Evolutionary conservation across 371 early-diverging fungal genomes (phyloP), one percentile per base, ranked within the genome.

Genomic region (Apophysomyces ossiformis): DNA sequence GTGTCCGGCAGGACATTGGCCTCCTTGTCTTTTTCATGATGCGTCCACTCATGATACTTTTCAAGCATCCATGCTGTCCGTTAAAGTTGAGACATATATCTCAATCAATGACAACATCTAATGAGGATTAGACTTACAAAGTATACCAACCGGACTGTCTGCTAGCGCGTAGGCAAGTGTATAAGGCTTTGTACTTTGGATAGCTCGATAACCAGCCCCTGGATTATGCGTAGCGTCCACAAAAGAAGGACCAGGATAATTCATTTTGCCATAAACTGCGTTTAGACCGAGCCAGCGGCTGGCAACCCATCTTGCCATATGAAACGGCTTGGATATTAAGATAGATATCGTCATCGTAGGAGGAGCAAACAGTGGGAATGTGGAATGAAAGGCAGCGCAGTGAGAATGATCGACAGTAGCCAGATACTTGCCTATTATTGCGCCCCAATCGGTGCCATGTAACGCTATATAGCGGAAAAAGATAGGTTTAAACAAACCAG

Each of bases 11-110:
- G 69, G 44, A 68, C 64, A 18, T 6, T 18, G 15, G 70, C 21
- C 15, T 71, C 67, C 35, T 69, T 64, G 9, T 72, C 72, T 36
- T 65, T n/a, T 4, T 74, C 72, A 60, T 81, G 72, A 60, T 82
- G 76, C 0, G 86, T 83, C 84, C 85, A 88, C 4, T 70, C 69
- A 41, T 83, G 82, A 50, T 87, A 86, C 65, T 89, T 89, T 66
- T 92, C 92, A 12, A 81, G 70, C 72, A 90, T 70, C 90, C 90
- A 90, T 3, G 86, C 77, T 79, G 44, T 32, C 37, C 35, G 38
- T 18, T 11, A 35, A 37, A 37, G 60, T 43, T 26, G 32, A 26
- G 32, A 26, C 32, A 26, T 3, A 26, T 26, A 26, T 26, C 32
- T 26, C 32, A 3, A 26, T 26, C 32, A 26, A 26, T 26, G 1